These are phyloP conservation scores for Cladophialophora carrionii DNA, from an alignment of 2,329 filamentous ascomycete genomes.

Conservation along the genomic window DNA sequence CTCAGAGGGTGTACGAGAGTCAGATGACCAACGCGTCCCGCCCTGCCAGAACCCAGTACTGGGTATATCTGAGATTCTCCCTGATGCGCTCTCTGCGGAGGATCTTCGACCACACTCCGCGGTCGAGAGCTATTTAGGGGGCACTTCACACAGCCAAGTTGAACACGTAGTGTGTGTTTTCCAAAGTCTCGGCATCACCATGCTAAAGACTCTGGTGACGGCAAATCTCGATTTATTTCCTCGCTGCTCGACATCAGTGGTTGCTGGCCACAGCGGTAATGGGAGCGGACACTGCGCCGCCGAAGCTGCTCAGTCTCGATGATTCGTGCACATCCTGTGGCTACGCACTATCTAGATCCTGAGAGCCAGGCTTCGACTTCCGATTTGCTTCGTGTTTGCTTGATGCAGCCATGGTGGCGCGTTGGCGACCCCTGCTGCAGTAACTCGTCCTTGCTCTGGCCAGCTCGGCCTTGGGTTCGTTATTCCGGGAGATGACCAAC, in stretches of 20 bases:
- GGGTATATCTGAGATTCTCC: neutral
- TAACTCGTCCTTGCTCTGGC: neutral
- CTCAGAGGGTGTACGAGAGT: neutral
- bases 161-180: neutral
- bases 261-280: neutral
- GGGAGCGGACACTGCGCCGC: neutral
- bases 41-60: no score
- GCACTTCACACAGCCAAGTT: neutral
- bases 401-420: neutral
- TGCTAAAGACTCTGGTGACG: neutral
- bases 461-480: neutral
- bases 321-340: neutral
- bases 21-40: neutral
- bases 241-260: neutral
- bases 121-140: no score
- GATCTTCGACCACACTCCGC: neutral
- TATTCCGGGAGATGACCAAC: neutral
- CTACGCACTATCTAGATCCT: neutral
- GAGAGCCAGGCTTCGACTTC: neutral
- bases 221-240: neutral
- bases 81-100: neutral
- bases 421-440: neutral
- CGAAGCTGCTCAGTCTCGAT: neutral
- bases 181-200: neutral
- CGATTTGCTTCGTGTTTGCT: constrained; percentile 4